phyloP scores from a whole-genome alignment of 192 early-diverging fungal genomes.

The Coemansia interrupta region DNA sequence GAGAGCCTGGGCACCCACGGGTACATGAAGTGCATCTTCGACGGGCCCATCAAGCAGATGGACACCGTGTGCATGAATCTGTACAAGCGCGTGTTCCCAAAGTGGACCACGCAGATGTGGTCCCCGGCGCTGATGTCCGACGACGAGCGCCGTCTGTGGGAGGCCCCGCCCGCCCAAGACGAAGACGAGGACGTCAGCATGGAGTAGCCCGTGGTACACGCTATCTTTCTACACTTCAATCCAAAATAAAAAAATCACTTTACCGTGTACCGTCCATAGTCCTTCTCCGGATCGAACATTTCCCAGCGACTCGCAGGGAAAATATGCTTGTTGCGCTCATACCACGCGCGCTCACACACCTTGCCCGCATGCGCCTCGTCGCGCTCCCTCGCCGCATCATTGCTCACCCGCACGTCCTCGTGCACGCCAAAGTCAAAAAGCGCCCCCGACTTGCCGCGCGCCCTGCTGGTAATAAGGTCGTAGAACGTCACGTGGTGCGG shows the following conservation, averaged over 20 bases:
- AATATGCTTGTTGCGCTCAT: slow-evolving; percentile 92
- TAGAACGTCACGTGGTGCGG: slow-evolving; percentile 90
- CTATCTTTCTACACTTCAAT: no score
- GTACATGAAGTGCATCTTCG: slow-evolving; percentile 93
- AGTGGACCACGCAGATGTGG: slow-evolving; percentile 77
- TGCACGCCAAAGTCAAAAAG: slow-evolving; percentile 92
- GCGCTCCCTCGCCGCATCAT: slow-evolving; percentile 81
- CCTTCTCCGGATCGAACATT: slow-evolving; percentile 80
- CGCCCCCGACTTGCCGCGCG: slow-evolving; percentile 93
- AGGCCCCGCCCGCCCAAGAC: slow-evolving; percentile 9
- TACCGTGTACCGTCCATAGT: slow-evolving; percentile 53
- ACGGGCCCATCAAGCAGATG: slow-evolving; percentile 83
- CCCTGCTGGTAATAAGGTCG: slow-evolving; percentile 93
- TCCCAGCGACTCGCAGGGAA: slow-evolving; percentile 94
- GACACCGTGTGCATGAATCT: slow-evolving; percentile 95
- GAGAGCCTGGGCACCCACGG: slow-evolving; percentile 96
- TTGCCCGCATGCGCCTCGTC: slow-evolving; percentile 96
- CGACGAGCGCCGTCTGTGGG: slow-evolving; percentile 26
- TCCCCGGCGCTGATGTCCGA: slow-evolving; percentile 30
- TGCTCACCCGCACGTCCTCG: slow-evolving; percentile 81
- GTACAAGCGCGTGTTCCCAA: slow-evolving; percentile 95
- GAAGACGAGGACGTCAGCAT: slow-evolving; percentile 15
- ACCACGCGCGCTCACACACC: slow-evolving; percentile 85
- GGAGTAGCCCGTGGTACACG: slow-evolving; percentile 12
- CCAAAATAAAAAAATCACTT: no score